A percentile compares a stretch with the other conserved stretches of the same genome.
Conservation (phyloP, 352 stramenopile species). For the Pythium graminicola region DNA sequence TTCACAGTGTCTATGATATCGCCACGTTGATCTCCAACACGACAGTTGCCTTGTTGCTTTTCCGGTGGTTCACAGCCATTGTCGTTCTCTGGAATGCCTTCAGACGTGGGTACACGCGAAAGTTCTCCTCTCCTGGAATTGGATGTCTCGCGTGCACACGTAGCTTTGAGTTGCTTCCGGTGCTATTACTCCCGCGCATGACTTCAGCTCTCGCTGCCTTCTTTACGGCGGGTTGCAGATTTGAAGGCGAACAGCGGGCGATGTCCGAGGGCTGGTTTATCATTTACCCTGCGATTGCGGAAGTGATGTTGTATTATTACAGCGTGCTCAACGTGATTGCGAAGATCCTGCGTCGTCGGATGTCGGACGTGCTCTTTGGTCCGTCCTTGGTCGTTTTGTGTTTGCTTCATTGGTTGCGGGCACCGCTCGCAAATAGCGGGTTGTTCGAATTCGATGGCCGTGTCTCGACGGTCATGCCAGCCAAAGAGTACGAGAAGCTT, state of each 20-base stretch:
- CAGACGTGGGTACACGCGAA: slow-evolving; percentile 2
- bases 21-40: slow-evolving; percentile 46
- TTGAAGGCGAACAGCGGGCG: slow-evolving; percentile 35
- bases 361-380: slow-evolving; percentile 34
- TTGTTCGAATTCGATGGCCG: slow-evolving; percentile 27
- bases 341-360: slow-evolving; percentile 29
- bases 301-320: slow-evolving; percentile 40
- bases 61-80: slow-evolving; percentile 37
- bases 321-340: slow-evolving; percentile 42
- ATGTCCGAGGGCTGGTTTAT: slow-evolving; percentile 42
- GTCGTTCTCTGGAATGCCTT: slow-evolving; percentile 22
- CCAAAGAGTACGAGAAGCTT: slow-evolving; percentile 29
- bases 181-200: slow-evolving; percentile 34
- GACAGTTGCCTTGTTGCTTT: slow-evolving; percentile 28
- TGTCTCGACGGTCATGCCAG: slow-evolving; percentile 28
- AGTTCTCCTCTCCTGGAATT: slow-evolving; percentile 18
- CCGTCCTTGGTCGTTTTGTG: slow-evolving; percentile 35
- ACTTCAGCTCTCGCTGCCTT: slow-evolving; percentile 37
- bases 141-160: slow-evolving; percentile 35
- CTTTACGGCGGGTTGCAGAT: slow-evolving; percentile 34
- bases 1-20: slow-evolving; percentile 33
- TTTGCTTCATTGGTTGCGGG: slow-evolving; percentile 29
- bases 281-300: slow-evolving; percentile 37
- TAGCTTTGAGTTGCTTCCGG: slow-evolving; percentile 35
- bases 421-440: slow-evolving; percentile 21